These are phyloP conservation scores for Cordyceps militaris DNA, from an alignment of 2,329 filamentous ascomycete genomes.

Conservation along the genomic window DNA sequence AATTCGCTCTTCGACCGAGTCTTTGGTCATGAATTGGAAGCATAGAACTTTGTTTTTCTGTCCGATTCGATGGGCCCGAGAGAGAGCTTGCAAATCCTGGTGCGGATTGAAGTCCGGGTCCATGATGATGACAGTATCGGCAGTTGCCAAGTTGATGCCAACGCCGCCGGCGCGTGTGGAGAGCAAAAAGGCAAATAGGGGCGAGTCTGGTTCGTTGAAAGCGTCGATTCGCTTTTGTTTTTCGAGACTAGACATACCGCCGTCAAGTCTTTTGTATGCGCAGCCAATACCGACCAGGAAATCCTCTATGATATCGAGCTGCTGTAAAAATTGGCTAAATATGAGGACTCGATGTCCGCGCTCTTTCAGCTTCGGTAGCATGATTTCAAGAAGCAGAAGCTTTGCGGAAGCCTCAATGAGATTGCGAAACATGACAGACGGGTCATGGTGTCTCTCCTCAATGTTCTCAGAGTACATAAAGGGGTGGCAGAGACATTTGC, in stretches of 20 bases:
- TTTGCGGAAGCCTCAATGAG: constrained; percentile 89
- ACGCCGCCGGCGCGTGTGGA: constrained; percentile 94
- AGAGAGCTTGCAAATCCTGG: constrained; percentile 93
- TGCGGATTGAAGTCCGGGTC: constrained; percentile 98
- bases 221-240: constrained; percentile 93
- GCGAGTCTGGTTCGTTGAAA: constrained; percentile 79
- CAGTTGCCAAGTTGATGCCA: constrained; percentile 93
- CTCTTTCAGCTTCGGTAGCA: constrained; percentile 80
- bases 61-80: constrained; percentile 89
- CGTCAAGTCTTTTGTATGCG: constrained; percentile 74
- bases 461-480: constrained; percentile 90
- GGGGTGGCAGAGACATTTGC: constrained; percentile 91
- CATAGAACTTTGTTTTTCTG: constrained; percentile 94
- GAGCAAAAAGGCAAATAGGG: constrained; percentile 81
- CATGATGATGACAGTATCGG: constrained; percentile 95
- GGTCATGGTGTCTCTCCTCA: constrained; percentile 67
- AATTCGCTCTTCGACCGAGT: constrained; percentile 89
- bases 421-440: constrained; percentile 63
- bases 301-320: constrained; percentile 86
- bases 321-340: constrained; percentile 90
- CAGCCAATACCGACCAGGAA: constrained; percentile 73
- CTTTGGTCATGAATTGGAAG: constrained; percentile 87
- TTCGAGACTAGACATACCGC: constrained; percentile 69
- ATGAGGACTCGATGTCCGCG: constrained; percentile 86
- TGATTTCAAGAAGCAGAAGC: constrained; percentile 71